These are phyloP conservation scores for Hortaea sp. DNA, from an alignment of 2,329 filamentous ascomycete genomes.

Conservation along the genomic window DNA sequence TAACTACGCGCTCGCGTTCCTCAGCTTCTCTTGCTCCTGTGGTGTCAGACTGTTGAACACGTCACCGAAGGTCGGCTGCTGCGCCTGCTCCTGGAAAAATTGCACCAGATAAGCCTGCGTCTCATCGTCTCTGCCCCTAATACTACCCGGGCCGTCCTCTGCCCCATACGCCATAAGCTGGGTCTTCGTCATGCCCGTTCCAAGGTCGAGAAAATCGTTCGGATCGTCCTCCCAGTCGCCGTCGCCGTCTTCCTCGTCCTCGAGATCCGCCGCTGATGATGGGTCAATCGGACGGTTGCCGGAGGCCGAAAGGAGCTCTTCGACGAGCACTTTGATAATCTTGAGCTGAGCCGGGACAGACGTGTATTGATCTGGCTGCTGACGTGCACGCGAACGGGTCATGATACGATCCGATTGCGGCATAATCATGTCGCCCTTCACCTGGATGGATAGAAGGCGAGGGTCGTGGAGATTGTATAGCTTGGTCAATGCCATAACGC, in stretches of 20 bases:
- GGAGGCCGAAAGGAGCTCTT: conserved; percentile 76
- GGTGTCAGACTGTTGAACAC: conserved; percentile 45
- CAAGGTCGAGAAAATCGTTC: conserved; percentile 63
- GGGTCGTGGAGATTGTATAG: conserved; percentile 79
- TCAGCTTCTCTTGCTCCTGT: conserved; percentile 45
- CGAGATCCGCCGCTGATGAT: conserved; percentile 50
- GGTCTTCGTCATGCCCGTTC: conserved; percentile 42
- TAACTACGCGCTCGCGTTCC: conserved; percentile 18
- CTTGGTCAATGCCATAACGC: conserved; percentile 85
- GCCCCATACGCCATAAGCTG: conserved; percentile 72
- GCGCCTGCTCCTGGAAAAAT: conserved; percentile 58
- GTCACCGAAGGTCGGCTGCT: conserved; percentile 45
- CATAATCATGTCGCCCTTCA: conserved; percentile 86
- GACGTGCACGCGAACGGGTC: conserved; percentile 81
- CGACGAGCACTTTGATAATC: conserved; percentile 89
- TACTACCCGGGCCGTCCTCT: conserved; percentile 36
- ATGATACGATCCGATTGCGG: conserved; percentile 73
- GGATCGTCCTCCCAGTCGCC: conserved; percentile 86
- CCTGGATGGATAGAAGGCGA: conserved; percentile 66
- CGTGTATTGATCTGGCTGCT: conserved; percentile 84
- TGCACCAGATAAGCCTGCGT: conserved; percentile 74
- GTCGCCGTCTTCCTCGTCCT: conserved; percentile 60
- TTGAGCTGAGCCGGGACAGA: conserved; percentile 81
- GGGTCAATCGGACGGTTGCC: conserved; percentile 44
- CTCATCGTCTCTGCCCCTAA: conserved; percentile 73